A percentile compares a stretch with the other conserved stretches of the same genome.
phyloP scores from a whole-genome alignment of 2,329 filamentous ascomycete genomes.

The Allantophomopsis lycopodina region DNA sequence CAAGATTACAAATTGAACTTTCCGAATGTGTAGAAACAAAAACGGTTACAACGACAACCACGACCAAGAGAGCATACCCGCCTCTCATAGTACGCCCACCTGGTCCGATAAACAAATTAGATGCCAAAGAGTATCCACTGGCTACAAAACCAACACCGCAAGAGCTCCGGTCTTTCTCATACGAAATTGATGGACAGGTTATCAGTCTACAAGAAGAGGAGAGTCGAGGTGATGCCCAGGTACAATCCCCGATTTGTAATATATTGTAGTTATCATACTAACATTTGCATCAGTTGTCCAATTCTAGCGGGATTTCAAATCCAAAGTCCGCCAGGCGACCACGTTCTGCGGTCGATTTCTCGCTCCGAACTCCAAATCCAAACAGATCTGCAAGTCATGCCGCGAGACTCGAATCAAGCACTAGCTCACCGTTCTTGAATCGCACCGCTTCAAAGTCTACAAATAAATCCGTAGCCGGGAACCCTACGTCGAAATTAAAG shows the following conservation, averaged over 20 bases:
- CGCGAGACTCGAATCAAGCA: too few species aligned
- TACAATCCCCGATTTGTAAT: not conserved
- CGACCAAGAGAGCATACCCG: constrained; percentile 72
- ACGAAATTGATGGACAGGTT: constrained; percentile 49
- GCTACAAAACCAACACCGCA: constrained; percentile 71
- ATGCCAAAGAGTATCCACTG: constrained; percentile 82
- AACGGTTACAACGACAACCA: constrained; percentile 81
- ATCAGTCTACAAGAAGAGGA: constrained; percentile 52
- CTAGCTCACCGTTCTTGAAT: too few species aligned
- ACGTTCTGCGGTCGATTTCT: constrained; percentile 5
- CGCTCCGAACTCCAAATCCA: constrained; percentile 1
- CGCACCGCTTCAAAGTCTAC: too few species aligned
- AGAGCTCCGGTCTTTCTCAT: constrained; percentile 63
- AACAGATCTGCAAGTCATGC: too few species aligned
- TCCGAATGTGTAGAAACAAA: constrained; percentile 55
- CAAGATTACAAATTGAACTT: constrained; percentile 31
- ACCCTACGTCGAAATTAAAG: too few species aligned
- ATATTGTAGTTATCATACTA: not conserved
- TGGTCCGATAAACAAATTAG: constrained; percentile 48
- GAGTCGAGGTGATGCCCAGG: constrained; percentile 5
- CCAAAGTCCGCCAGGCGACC: not conserved
- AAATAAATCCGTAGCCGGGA: too few species aligned
- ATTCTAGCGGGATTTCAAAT: constrained; percentile 1
- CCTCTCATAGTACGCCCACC: constrained; percentile 68
- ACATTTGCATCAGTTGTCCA: not conserved